Percentiles rank a stretch among this genome's conserved stretches.
Evolutionary conservation across 148 eudicot genomes (phyloP).

Genomic region (Rhododendron griersonianum): DNA sequence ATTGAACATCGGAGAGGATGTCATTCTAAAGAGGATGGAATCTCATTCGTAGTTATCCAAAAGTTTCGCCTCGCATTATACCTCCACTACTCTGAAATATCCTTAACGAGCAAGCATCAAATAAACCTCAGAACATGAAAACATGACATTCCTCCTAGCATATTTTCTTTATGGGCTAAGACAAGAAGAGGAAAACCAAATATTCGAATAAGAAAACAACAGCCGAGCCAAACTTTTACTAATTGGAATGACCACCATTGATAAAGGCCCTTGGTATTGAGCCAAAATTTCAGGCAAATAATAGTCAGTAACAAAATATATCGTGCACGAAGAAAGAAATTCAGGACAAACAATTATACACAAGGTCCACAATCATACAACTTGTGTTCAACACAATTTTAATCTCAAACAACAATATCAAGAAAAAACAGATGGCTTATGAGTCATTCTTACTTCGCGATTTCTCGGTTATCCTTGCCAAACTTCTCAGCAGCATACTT

Average conservation of each 20-base stretch:
- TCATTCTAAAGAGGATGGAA: background rate
- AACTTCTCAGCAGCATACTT: slow-evolving; percentile 57
- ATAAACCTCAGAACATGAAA: background rate
- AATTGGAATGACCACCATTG: background rate
- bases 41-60: background rate
- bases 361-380: background rate
- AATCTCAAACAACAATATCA: background rate
- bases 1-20: background rate
- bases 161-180: background rate
- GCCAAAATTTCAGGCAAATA: background rate
- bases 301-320: background rate
- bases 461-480: slow-evolving; percentile 54
- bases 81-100: background rate
- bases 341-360: background rate
- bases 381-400: background rate
- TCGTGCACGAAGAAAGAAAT: background rate
- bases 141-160: background rate
- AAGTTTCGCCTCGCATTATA: background rate
- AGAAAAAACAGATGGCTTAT: background rate
- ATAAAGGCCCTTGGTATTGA: background rate
- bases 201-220: background rate
- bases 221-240: background rate
- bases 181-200: background rate
- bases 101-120: background rate
- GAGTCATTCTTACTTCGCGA: slow-evolving; percentile 43